phyloP scores from a whole-genome alignment of 108 stramenopile genomes.

The Discostella stelligeroides region DNA sequence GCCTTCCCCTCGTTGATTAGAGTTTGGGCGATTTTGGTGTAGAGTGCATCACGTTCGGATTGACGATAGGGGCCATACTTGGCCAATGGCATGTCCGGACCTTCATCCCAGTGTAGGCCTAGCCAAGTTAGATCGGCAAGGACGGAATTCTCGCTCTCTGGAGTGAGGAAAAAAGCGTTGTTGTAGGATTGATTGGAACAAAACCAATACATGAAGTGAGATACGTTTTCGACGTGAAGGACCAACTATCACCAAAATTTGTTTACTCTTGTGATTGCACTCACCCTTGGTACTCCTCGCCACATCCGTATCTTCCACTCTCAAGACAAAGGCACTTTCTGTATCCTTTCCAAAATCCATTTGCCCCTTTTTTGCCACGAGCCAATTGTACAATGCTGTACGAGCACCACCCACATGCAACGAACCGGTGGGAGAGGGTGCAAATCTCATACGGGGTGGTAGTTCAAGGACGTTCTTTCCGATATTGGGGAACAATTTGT shows the following conservation, averaged over 20 bases:
- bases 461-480: conserved; percentile 58
- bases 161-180: no score
- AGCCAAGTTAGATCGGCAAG: conserved; percentile 92
- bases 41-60: conserved; percentile 82
- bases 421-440: conserved; percentile 94
- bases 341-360: conserved; percentile 50
- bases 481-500: conserved; percentile 63
- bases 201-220: no score
- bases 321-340: conserved; percentile 77
- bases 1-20: conserved; percentile 81
- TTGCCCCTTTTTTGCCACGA: conserved; percentile 90
- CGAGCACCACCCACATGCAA: conserved; percentile 97
- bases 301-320: conserved; percentile 94
- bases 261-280: conserved; percentile 17
- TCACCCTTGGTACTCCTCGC: conserved; percentile 81
- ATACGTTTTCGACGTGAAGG: no score
- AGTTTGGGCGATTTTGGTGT: conserved; percentile 63
- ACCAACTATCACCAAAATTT: no score
- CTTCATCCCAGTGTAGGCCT: conserved; percentile 95
- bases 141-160: conserved; percentile 92
- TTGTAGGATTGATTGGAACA: no score
- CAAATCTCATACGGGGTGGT: conserved; percentile 92
- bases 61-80: conserved; percentile 84
- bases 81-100: conserved; percentile 70
- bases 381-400: conserved; percentile 97